Percentiles rank a stretch among this genome's conserved stretches.
These are phyloP conservation scores for Immersiporthe knoxdaviesiana DNA, from an alignment of 2,329 filamentous ascomycete genomes.

Conservation along the genomic window DNA sequence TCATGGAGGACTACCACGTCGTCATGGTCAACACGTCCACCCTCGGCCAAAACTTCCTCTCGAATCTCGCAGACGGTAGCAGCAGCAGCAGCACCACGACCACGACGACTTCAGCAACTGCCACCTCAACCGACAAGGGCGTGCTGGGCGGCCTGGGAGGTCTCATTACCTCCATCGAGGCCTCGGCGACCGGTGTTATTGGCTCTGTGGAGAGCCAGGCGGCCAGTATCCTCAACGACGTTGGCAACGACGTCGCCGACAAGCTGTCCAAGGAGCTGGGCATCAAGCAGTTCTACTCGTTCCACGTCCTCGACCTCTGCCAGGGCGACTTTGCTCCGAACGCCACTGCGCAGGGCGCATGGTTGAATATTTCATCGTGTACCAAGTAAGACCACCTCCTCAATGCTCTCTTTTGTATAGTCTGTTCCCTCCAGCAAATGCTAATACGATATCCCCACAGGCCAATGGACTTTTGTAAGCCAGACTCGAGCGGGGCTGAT, in stretches of 20 bases:
- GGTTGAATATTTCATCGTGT: slow-evolving; percentile 36
- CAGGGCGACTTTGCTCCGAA: slow-evolving; percentile 38
- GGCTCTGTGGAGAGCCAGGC: slow-evolving; percentile 34
- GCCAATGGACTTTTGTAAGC: slow-evolving; percentile 32
- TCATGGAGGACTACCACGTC: slow-evolving; percentile 45
- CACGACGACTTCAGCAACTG: slow-evolving; percentile 34
- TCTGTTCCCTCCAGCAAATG: background rate
- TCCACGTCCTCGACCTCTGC: slow-evolving; percentile 39
- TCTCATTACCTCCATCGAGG: slow-evolving; percentile 17
- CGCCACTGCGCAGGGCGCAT: slow-evolving; percentile 31
- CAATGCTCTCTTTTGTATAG: background rate
- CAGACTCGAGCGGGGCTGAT: background rate
- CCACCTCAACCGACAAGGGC: slow-evolving; percentile 29
- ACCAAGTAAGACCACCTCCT: slow-evolving; percentile 30
- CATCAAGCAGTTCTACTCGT: slow-evolving; percentile 41
- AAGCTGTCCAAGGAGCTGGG: slow-evolving; percentile 37
- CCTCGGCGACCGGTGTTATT: slow-evolving; percentile 28
- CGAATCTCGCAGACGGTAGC: slow-evolving; percentile 24
- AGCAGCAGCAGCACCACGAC: slow-evolving; percentile 32
- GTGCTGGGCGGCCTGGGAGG: slow-evolving; percentile 30
- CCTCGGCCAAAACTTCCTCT: slow-evolving; percentile 45
- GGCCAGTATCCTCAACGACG: slow-evolving; percentile 32
- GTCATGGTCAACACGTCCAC: slow-evolving; percentile 47
- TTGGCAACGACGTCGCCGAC: slow-evolving; percentile 40
- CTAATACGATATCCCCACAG: background rate